Evolutionary conservation across 768 basidiomycete genomes (phyloP).

Genomic region (Lactarius vividus): DNA sequence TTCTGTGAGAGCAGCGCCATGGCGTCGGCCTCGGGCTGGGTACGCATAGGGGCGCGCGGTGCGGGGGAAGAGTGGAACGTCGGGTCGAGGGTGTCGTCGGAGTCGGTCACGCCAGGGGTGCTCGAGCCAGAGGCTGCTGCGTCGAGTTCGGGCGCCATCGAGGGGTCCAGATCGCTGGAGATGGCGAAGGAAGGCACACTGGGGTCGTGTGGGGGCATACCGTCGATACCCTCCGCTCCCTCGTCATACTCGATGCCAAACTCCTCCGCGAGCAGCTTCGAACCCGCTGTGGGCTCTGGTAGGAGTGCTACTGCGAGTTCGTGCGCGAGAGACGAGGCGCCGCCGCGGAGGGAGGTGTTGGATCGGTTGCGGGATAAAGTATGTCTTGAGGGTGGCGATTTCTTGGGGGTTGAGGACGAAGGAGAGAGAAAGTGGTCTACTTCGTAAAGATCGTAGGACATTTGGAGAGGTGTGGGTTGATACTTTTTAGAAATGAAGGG

Average conservation of each 20-base stretch:
- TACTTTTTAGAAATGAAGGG: background rate
- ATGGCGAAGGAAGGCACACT: conserved; percentile 36
- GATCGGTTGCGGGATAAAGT: conserved; percentile 43
- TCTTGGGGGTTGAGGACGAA: conserved; percentile 31
- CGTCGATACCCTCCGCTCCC: conserved; percentile 79
- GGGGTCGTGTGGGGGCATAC: conserved; percentile 20
- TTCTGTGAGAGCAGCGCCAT: conserved; percentile 72
- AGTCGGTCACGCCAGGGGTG: conserved; percentile 30
- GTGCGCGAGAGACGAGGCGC: conserved; percentile 66
- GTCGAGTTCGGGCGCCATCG: conserved; percentile 15
- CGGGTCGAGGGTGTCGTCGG: conserved; percentile 41
- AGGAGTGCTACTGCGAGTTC: conserved; percentile 84
- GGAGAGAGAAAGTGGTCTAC: conserved; percentile 33
- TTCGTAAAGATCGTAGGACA: conserved; percentile 24
- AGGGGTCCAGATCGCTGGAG: conserved; percentile 33
- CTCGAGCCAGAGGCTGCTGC: conserved; percentile 3
- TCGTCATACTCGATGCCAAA: conserved; percentile 89
- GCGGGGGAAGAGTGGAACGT: conserved; percentile 39
- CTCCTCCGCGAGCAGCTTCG: conserved; percentile 79
- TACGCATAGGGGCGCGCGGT: conserved; percentile 32
- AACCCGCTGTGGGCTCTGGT: conserved; percentile 79
- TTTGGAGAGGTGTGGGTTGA: background rate
- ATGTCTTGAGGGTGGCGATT: conserved; percentile 33
- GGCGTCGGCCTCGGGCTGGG: conserved; percentile 52
- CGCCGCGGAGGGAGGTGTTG: conserved; percentile 47